phyloP scores from a whole-genome alignment of 805 yeast species.

The Lipomyces sp. region DNA sequence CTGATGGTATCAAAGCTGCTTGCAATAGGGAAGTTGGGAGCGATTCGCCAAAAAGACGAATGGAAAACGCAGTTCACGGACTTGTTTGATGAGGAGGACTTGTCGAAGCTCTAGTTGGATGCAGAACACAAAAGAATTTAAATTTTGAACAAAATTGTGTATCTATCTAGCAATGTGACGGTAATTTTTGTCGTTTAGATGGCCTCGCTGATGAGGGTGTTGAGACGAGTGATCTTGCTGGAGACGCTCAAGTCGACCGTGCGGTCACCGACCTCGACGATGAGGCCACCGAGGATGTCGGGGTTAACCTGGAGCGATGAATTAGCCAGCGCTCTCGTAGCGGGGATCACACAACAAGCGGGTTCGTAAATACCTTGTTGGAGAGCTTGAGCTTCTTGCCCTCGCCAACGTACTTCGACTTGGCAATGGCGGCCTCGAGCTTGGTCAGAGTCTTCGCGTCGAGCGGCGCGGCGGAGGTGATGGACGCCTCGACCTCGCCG shows the following conservation, averaged over 20 bases:
- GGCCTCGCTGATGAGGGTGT: constrained; percentile 82
- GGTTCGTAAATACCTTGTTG: constrained; percentile 48
- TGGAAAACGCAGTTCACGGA: constrained; percentile 9
- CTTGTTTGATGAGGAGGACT: constrained; percentile 7
- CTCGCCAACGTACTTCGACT: constrained; percentile 75
- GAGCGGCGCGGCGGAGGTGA: constrained; percentile 79
- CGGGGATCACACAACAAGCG: not conserved
- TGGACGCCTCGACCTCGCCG: constrained; percentile 89
- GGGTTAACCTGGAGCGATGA: constrained; percentile 52
- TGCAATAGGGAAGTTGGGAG: constrained; percentile 14
- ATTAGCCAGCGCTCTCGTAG: not conserved
- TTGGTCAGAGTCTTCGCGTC: constrained; percentile 76
- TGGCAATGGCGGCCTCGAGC: constrained; percentile 72
- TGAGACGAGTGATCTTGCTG: constrained; percentile 79
- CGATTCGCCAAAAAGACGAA: constrained; percentile 28
- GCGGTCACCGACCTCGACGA: constrained; percentile 94
- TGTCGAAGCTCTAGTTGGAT: constrained; percentile 1
- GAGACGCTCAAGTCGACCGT: constrained; percentile 91
- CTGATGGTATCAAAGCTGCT: constrained; percentile 17
- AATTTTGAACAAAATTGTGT: too few species aligned
- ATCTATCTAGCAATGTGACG: not conserved
- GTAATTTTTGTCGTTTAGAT: constrained; percentile 46
- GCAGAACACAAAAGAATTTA: too few species aligned
- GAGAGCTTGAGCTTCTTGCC: constrained; percentile 82
- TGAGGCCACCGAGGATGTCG: constrained; percentile 89